phyloP scores from a whole-genome alignment of 1,284 basidiomycete species.

The Erythrobasidium hasegawianum region DNA sequence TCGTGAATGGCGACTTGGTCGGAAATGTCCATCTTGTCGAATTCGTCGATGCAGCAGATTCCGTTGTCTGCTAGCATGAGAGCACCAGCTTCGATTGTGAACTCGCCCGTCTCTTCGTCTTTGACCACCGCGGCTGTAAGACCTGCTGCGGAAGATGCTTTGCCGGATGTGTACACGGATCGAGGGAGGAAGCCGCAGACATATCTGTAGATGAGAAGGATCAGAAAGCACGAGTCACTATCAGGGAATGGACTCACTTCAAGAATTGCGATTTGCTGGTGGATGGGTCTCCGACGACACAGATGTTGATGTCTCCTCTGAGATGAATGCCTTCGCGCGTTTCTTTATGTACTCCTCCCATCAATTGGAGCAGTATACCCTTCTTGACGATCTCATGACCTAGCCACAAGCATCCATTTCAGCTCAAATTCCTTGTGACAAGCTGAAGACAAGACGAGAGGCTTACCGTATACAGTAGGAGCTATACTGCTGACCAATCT shows the following conservation, averaged over 20 bases:
- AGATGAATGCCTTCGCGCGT: conserved; percentile 94
- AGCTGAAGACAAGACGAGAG: no score
- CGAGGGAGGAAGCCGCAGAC: conserved; percentile 98
- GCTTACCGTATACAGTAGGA: conserved; percentile 82
- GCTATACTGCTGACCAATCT: conserved; percentile 91
- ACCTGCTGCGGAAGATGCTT: conserved; percentile 98
- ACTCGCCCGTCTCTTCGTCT: conserved; percentile 98
- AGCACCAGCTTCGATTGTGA: conserved; percentile 98
- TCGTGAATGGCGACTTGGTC: conserved; percentile 99
- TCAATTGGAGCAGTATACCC: conserved; percentile 90
- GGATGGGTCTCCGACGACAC: conserved; percentile 94
- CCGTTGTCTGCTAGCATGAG: conserved; percentile 99
- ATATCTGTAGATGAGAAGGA: conserved; percentile 60
- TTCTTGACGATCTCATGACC: conserved; percentile 98
- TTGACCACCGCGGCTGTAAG: conserved; percentile 96
- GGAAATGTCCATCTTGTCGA: conserved; percentile 99
- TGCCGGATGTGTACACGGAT: conserved; percentile 97
- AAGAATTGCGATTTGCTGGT: conserved; percentile 98
- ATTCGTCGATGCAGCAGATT: conserved; percentile 99
- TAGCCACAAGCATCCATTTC: conserved; percentile 26
- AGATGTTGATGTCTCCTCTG: conserved; percentile 97
- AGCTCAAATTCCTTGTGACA: neutral
- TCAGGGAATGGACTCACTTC: conserved; percentile 61
- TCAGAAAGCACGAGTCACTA: conserved; percentile 22
- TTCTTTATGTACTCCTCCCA: conserved; percentile 99